Evolutionary conservation across 106 monocot species (phyloP).

Genomic region (Allium sativum): DNA sequence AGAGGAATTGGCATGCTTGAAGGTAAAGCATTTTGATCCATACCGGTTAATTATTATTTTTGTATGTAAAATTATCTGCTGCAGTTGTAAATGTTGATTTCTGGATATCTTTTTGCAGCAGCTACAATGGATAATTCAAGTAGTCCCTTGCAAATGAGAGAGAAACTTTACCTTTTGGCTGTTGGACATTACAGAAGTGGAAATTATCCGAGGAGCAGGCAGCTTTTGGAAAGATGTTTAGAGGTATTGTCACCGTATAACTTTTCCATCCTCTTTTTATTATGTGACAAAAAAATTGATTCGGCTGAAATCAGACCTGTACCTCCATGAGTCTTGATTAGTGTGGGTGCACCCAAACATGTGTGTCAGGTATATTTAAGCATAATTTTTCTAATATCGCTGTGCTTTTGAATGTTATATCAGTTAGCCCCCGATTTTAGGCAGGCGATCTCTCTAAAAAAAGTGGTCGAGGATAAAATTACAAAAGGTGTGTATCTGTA

Average conservation of each 20-base stretch:
- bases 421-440: constrained; percentile 81
- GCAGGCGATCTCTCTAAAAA: constrained; percentile 65
- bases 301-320: neutral
- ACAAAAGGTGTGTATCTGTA: constrained; percentile 44
- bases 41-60: neutral
- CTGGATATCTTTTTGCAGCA: constrained; percentile 14
- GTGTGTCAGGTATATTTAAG: neutral
- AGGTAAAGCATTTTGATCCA: constrained; percentile 20
- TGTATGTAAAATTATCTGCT: too few species aligned
- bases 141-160: constrained; percentile 66
- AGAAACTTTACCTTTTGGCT: constrained; percentile 83
- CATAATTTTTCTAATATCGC: neutral
- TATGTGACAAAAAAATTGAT: neutral
- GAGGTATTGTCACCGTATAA: constrained; percentile 35
- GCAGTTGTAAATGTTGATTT: neutral
- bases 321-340: neutral
- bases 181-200: constrained; percentile 85
- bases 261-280: neutral
- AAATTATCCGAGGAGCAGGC: constrained; percentile 73
- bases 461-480: constrained; percentile 62
- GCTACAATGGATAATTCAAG: constrained; percentile 58
- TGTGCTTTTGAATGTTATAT: constrained; percentile 1
- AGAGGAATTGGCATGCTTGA: constrained; percentile 94
- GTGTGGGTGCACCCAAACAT: neutral
- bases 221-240: constrained; percentile 64